Evolutionary conservation across 2,329 filamentous ascomycete genomes (phyloP).

Genomic region (Trichoderma atroviride): DNA sequence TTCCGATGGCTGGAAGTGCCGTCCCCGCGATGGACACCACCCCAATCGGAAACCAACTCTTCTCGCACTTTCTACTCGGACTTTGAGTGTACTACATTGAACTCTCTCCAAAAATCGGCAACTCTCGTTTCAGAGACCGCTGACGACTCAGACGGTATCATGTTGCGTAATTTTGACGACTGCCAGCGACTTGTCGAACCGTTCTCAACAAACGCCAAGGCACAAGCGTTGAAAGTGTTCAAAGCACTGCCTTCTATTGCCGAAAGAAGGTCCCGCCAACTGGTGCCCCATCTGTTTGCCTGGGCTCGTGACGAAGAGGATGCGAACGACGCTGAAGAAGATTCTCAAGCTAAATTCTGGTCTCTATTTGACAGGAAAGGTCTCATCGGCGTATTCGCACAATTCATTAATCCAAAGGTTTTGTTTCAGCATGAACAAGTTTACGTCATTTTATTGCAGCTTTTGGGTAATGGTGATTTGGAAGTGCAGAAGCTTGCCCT

Average conservation of each 20-base stretch:
- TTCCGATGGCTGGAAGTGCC: conserved; percentile 74
- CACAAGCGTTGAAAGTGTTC: conserved; percentile 79
- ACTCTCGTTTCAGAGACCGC: conserved; percentile 56
- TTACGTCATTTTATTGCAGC: conserved; percentile 70
- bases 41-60: conserved; percentile 41
- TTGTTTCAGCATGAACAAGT: conserved; percentile 79
- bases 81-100: conserved; percentile 83
- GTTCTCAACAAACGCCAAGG: conserved; percentile 62
- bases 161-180: conserved; percentile 66
- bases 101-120: conserved; percentile 58
- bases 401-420: conserved; percentile 84
- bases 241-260: conserved; percentile 73
- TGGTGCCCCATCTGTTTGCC: conserved; percentile 83
- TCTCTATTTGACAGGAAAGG: conserved; percentile 79
- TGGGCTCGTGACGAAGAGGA: conserved; percentile 67
- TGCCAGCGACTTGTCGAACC: conserved; percentile 59
- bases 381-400: conserved; percentile 77
- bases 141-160: conserved; percentile 56
- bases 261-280: conserved; percentile 80
- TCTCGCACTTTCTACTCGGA: conserved; percentile 59
- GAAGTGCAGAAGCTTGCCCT: conserved; percentile 86
- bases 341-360: conserved; percentile 56
- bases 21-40: conserved; percentile 57
- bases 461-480: conserved; percentile 84
- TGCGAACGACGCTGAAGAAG: conserved; percentile 39